phyloP scores from a whole-genome alignment of 1,139 yeast species.

The Debaryomyces coudertii region DNA sequence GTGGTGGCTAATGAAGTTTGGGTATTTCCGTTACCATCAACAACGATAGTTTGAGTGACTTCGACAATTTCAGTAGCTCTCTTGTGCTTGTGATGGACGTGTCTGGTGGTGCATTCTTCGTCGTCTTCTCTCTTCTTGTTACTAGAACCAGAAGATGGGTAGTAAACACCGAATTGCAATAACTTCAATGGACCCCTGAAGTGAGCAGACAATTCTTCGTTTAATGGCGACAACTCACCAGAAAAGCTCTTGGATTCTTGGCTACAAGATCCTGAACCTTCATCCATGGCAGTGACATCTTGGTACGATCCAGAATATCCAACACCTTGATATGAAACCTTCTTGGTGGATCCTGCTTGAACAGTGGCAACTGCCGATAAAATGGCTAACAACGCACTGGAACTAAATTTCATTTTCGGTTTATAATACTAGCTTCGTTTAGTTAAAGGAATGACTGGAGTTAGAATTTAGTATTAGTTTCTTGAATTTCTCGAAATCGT shows the following conservation, averaged over 20 bases:
- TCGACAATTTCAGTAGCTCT: conserved; percentile 62
- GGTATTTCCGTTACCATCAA: conserved; percentile 57
- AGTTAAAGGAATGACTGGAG: conserved; percentile 23
- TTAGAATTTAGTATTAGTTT: conserved; percentile 14
- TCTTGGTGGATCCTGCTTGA: conserved; percentile 32
- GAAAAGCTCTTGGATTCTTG: conserved; percentile 54
- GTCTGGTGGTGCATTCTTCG: conserved; percentile 44
- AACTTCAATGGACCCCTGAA: conserved; percentile 76
- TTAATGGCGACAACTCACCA: conserved; percentile 68
- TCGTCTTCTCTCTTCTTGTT: conserved; percentile 34
- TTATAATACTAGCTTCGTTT: conserved; percentile 3
- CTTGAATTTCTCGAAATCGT: neutral
- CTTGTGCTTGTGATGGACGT: conserved; percentile 67
- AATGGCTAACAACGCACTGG: conserved; percentile 16
- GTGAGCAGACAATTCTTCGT: conserved; percentile 75
- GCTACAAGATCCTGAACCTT: conserved; percentile 52
- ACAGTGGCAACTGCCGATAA: conserved; percentile 14
- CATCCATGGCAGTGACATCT: conserved; percentile 59
- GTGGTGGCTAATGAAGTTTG: conserved; percentile 36
- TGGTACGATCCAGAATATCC: conserved; percentile 69
- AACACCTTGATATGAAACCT: conserved; percentile 66
- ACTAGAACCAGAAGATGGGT: conserved; percentile 42
- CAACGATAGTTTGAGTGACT: conserved; percentile 75
- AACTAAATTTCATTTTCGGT: conserved; percentile 21
- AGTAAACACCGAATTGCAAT: conserved; percentile 66